A percentile compares a stretch with the other conserved stretches of the same genome.
phyloP scores from a whole-genome alignment of 1,139 yeast species.

The Scheffersomyces titani region DNA sequence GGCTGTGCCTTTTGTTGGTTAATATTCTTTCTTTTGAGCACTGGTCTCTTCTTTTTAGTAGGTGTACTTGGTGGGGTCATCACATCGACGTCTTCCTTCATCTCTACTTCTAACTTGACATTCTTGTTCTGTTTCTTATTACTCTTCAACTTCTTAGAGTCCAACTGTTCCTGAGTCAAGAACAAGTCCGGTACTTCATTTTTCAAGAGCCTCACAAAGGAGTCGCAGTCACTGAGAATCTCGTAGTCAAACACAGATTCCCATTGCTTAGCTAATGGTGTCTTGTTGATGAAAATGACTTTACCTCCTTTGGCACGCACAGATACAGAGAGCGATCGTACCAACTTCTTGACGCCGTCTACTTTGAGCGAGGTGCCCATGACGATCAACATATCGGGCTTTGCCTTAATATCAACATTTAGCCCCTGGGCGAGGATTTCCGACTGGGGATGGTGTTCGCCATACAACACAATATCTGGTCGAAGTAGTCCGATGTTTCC shows the following conservation, averaged over 20 bases:
- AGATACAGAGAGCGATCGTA: slow-evolving; percentile 55
- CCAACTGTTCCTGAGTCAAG: slow-evolving; percentile 53
- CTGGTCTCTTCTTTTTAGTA: slow-evolving; percentile 20
- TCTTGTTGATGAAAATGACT: slow-evolving; percentile 65
- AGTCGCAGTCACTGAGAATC: slow-evolving; percentile 78
- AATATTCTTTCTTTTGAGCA: slow-evolving; percentile 9
- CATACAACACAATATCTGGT: slow-evolving; percentile 76
- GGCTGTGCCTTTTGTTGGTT: slow-evolving; percentile 1
- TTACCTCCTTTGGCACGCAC: slow-evolving; percentile 64
- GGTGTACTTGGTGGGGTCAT: slow-evolving; percentile 36
- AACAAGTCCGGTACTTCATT: slow-evolving; percentile 58
- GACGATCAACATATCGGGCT: slow-evolving; percentile 66
- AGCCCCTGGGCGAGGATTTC: slow-evolving; percentile 64
- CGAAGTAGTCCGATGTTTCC: slow-evolving; percentile 63
- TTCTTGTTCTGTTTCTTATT: slow-evolving; percentile 7
- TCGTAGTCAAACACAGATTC: slow-evolving; percentile 66
- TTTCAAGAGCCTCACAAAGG: slow-evolving; percentile 62
- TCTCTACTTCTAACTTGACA: slow-evolving; percentile 8
- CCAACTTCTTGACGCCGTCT: slow-evolving; percentile 69
- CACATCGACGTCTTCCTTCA: slow-evolving; percentile 7
- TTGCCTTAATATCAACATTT: slow-evolving; percentile 52
- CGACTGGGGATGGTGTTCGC: slow-evolving; percentile 77
- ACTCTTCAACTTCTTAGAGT: slow-evolving; percentile 40
- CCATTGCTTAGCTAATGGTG: slow-evolving; percentile 55
- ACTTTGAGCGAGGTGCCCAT: slow-evolving; percentile 80